phyloP scores from a whole-genome alignment of 345 rosid genomes.

The Boechera stricta region DNA sequence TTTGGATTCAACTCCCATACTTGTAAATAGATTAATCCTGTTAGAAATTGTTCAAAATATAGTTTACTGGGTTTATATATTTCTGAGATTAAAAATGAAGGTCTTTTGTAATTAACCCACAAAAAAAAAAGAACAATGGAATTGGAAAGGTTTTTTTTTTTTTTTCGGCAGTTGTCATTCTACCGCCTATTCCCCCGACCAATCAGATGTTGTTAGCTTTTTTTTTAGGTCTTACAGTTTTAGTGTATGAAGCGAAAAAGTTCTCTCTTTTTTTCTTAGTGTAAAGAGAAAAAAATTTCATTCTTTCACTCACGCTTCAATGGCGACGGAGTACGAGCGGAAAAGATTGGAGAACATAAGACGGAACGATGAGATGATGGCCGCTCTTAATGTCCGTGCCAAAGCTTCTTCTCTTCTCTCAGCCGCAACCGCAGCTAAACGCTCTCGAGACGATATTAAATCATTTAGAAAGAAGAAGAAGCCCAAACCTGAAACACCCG shows the following conservation, averaged over 20 bases:
- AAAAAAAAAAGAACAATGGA: not conserved
- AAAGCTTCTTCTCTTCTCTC: slow-evolving; percentile 61
- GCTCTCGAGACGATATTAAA: slow-evolving; percentile 52
- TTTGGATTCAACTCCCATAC: no score
- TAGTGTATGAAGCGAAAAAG: no score
- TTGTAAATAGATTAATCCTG: no score
- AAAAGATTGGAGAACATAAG: slow-evolving; percentile 76
- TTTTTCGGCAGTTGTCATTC: slow-evolving; percentile 25
- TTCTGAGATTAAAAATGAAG: not conserved
- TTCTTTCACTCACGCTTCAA: slow-evolving; percentile 27
- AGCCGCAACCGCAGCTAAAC: slow-evolving; percentile 55
- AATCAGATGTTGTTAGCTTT: not conserved
- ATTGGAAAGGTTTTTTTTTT: not conserved
- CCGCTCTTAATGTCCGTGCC: slow-evolving; percentile 71
- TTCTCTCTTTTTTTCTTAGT: no score
- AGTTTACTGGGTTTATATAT: no score
- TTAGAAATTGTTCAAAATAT: no score
- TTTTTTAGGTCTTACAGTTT: slow-evolving; percentile 20
- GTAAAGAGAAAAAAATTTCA: not conserved
- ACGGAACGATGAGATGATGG: slow-evolving; percentile 75
- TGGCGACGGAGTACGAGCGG: slow-evolving; percentile 90
- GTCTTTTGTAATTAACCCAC: not conserved
- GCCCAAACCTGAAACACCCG: slow-evolving; percentile 53
- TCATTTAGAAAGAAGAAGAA: slow-evolving; percentile 54
- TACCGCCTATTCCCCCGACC: slow-evolving; percentile 32